Base-by-base conservation (phyloP, 352 stramenopile genomes). In the Globisporangium splendens region DNA sequence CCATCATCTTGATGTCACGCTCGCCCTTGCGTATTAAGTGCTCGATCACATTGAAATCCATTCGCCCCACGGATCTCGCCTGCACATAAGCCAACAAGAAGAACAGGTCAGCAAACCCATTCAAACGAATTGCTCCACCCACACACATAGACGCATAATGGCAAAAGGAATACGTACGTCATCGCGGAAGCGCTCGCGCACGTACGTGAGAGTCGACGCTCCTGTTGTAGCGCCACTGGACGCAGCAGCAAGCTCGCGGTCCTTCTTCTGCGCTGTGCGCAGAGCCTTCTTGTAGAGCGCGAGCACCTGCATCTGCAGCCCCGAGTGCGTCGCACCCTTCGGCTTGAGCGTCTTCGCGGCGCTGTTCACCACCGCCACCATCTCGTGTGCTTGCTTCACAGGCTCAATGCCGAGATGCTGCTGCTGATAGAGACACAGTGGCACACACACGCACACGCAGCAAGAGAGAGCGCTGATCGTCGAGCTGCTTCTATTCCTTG, bases 1-100 rank as follows among this genome's bases (percentile, higher is more conserved):
- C 65, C 43, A 93, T 70, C 74, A 91, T 85, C 72, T 93, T 91
- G 42, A 95, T 65, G 52, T 95, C 83, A 15, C 83, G 79, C 60
- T 95, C 75, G 3, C 85, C 85, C 51, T 95, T 95, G 66, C 85
- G 85, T 57, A 95, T 63, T 70, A 95, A 73, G 48, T 93, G 81
- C 74, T 95, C 85, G 56, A 95, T 93, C 60, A 89, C 68, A 10
- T 72, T 66, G 63, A 95, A 95, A 67, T 93, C 78, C 61, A 76
- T 88, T 39, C 83, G 77, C 8, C 77, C 68, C 22, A 93, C 81
- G 4, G 75, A 75, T 0, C 47, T 44, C 15, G 69, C 85, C 77
- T 93, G 5, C 24, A 31, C 1, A 17, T 2, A 28, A 21, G 10
- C 8, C 13, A n/a, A 10, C 28, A 54, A 49, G 6, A n/a, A 28